Base-by-base conservation (phyloP, 2,329 filamentous ascomycete genomes). In the Pyrenochaeta sp. region DNA sequence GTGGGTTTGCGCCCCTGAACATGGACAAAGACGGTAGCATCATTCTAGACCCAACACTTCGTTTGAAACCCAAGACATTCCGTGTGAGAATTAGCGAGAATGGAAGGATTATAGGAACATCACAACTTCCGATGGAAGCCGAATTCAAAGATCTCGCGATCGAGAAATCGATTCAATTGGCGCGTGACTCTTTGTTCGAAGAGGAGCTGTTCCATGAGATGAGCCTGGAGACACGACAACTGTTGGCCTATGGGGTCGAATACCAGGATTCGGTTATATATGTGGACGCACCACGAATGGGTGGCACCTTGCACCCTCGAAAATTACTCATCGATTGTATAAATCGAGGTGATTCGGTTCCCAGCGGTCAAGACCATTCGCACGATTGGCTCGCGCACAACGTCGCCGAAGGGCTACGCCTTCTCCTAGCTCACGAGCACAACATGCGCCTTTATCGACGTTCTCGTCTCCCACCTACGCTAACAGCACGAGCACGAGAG, bases 161-260 rank as follows among this genome's bases (percentile, higher is more conserved):
- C 8, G 87, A 92, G 64, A 83, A 87, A 30, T 84, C 88, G 9
- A 91, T 96, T 32, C 85, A 89, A 19, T 86, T 91, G 67, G 90
- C 91, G 2, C 85, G 91, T 55, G 90, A 95, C 75, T 92, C 90
- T 49, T 83, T 94, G 22, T 93, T 91, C 68, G 88, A 91, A 28
- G 89, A 93, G 72, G 95, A 99, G 73, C 80, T 99, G 1, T 97
- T 93, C 85, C 89, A 96, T 67, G 95, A 99, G 77, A 83, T 98
- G 58, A 89, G 90, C 51, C 86, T 92, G 19, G 95, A 99, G 78
- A 88, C 91, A 0, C 89, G 93, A 15, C 84, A 84, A 0, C 81
- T 97, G 24, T 84, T 89, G 2, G 87, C 88, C 10, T 88, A 91
- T 59, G 87, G 89, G 9, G 89, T 97, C 12, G 85, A 84, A 27